Base-by-base conservation (phyloP, 2,329 filamentous ascomycete species). In the Xylariaceae sp. region DNA sequence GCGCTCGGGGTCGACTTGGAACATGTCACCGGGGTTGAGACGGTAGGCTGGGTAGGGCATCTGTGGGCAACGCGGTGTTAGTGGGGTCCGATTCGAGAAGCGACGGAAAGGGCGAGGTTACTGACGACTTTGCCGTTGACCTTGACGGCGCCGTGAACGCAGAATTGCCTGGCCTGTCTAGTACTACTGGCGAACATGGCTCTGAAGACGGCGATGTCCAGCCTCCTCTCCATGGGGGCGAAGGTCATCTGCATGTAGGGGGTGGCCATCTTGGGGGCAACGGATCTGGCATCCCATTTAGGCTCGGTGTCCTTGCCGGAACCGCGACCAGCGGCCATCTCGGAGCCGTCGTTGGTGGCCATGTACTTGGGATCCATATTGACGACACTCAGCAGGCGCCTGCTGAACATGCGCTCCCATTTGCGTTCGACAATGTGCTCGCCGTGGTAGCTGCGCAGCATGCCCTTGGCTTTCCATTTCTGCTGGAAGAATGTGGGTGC, bases 181-280 rank as follows among this genome's bases (percentile, higher is more conserved):
- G 89, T 82, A 70, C 90, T 96, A 70, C 90, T 96, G 39, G 94
- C 91, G 70, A 99, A 99, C 69, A 99, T 71, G 35, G 94, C 87
- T 44, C 94, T 80, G 76, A 95, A 97, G 54, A 99, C 84, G 60
- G 94, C 91, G n/a, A 90, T 90, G 66, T 99, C 94, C 53, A 99
- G 72, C 62, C 94, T 82, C 67, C 94, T 80, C 73, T 99, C 94
- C 65, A 95, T 75, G 6, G 94, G 94, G 51, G 89, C 89, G 73
- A 89, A 99, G 2, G 87, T 86, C 92, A 97, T 97, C 66, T 92
- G 85, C 86, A 95, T 95, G 66, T 95, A 97, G 7, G 94, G 94
- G 31, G 87, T 95, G 65, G 76, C 76, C 35, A n/a, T 17, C 11
- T 19, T 43, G 42, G 38, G 60, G 49, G 22, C 2, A 27, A 59